Evolutionary conservation across 2,329 filamentous ascomycete genomes (phyloP).

Genomic region (Nemania abortiva): DNA sequence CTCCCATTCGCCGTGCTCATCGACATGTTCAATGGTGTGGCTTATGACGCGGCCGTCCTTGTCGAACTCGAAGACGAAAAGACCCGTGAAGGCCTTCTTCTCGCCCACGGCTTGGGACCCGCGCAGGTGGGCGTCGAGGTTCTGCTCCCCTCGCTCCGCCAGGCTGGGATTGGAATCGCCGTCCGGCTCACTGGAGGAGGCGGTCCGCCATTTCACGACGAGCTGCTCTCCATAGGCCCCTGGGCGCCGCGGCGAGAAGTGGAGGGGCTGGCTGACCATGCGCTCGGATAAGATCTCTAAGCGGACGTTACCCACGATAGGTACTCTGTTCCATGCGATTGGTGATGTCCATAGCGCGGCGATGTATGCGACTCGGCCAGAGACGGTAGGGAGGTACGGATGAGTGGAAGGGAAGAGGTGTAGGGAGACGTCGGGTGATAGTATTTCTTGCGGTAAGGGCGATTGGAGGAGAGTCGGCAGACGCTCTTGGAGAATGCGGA

Average conservation of each 20-base stretch:
- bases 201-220: constrained; percentile 89
- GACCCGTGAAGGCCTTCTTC: constrained; percentile 83
- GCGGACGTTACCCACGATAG: constrained; percentile 89
- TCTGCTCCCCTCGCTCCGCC: constrained; percentile 49
- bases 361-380: constrained; percentile 88
- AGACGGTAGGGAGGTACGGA: constrained; percentile 90
- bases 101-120: constrained; percentile 61
- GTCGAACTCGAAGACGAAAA: constrained; percentile 98
- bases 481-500: constrained; percentile 73
- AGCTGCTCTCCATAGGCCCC: constrained; percentile 80
- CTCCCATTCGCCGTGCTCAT: constrained; percentile 86
- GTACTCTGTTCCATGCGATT: constrained; percentile 93
- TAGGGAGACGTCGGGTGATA: constrained; percentile 78
- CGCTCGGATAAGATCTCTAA: constrained; percentile 90
- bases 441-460: constrained; percentile 78
- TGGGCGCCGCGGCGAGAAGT: constrained; percentile 61
- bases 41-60: constrained; percentile 83
- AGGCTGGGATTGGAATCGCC: constrained; percentile 51
- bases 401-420: constrained; percentile 82
- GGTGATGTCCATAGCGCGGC: constrained; percentile 96
- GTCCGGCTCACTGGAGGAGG: constrained; percentile 56
- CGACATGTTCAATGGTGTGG: constrained; percentile 94
- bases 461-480: constrained; percentile 76
- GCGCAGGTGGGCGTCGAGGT: constrained; percentile 53
- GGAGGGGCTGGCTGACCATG: constrained; percentile 74